phyloP scores from a whole-genome alignment of 208 protist species.

The Trypanosoma platydactyli region DNA sequence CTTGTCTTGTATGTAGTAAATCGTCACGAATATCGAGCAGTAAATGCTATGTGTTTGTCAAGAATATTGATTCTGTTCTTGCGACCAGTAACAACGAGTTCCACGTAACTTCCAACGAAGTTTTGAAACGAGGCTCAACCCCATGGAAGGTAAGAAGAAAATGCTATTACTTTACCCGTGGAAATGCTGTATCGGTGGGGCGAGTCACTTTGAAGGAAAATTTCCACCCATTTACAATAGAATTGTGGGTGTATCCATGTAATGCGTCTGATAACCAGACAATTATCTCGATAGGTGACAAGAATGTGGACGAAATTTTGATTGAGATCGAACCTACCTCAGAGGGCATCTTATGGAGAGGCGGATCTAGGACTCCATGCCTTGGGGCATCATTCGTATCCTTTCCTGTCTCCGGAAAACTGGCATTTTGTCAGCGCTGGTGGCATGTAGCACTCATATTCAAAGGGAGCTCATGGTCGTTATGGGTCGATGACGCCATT shows the following conservation, averaged over 20 bases:
- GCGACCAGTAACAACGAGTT: slow-evolving; percentile 9
- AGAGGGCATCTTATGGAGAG: slow-evolving; percentile 76
- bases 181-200: slow-evolving; percentile 47
- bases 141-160: slow-evolving; percentile 18
- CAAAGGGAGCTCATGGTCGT: slow-evolving; percentile 77
- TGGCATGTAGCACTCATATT: slow-evolving; percentile 91
- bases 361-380: slow-evolving; percentile 75
- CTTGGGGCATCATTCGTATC: slow-evolving; percentile 74
- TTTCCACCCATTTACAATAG: slow-evolving; percentile 84
- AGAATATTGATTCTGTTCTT: slow-evolving; percentile 23
- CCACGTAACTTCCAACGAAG: slow-evolving; percentile 15
- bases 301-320: slow-evolving; percentile 76
- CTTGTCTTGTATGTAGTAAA: slow-evolving; percentile 31
- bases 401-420: slow-evolving; percentile 52
- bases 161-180: slow-evolving; percentile 67
- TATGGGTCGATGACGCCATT: slow-evolving; percentile 73
- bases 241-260: slow-evolving; percentile 86
- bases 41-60: slow-evolving; percentile 30
- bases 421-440: slow-evolving; percentile 63
- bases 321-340: slow-evolving; percentile 68
- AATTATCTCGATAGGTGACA: slow-evolving; percentile 84
- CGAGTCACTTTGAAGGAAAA: slow-evolving; percentile 72
- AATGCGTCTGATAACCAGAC: slow-evolving; percentile 61
- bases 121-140: slow-evolving; percentile 25
- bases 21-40: slow-evolving; percentile 29